Evolutionary conservation across 371 early-diverging fungal genomes (phyloP), one percentile per base, ranked within the genome.

Genomic region (Ecytonucleospora hepatopenaei): DNA sequence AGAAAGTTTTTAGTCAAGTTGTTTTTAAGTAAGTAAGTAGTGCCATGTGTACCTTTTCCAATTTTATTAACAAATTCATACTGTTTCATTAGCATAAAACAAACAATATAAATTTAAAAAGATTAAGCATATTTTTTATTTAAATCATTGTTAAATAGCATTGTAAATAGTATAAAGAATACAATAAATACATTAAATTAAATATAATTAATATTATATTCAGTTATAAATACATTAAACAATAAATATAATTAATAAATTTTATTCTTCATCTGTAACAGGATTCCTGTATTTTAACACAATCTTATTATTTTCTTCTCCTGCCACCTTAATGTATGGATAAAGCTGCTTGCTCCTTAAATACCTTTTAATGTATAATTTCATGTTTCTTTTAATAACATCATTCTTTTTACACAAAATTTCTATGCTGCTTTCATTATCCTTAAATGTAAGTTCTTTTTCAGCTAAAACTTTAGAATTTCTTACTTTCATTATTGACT

Each of bases 31-130:
- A 76, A 54, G 48, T 76, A 76, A 15, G 62, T 67, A 19, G 69
- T 73, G 17, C 77, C 77, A 54, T 76, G 77, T 68, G 71, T 61
- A 16, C 77, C 77, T 65, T 63, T 65, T 27, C 73, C 73, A 21
- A 76, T 59, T 62, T 73, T 76, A 46, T 68, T 65, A 51, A 76
- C 26, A 54, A 76, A 76, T 40, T 54, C 54, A 51, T 71, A 73
- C 26, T 71, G 68, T 27, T 73, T 59, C 74, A 76, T 72, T 21
- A 30, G 32, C 51, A 55, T 55, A 59, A 65, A 66, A 33, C 16
- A 48, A 56, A n/a, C n/a, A n/a, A n/a, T n/a, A n/a, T n/a, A n/a
- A 33, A 30, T 26, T 40, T 58, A 27, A 23, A 8, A 27, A 17
- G 30, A 54, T 27, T n/a, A n/a, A n/a, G n/a, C n/a, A n/a, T n/a